Evolutionary conservation across 345 rosid species (phyloP).

Genomic region (Limnanthes douglasii): DNA sequence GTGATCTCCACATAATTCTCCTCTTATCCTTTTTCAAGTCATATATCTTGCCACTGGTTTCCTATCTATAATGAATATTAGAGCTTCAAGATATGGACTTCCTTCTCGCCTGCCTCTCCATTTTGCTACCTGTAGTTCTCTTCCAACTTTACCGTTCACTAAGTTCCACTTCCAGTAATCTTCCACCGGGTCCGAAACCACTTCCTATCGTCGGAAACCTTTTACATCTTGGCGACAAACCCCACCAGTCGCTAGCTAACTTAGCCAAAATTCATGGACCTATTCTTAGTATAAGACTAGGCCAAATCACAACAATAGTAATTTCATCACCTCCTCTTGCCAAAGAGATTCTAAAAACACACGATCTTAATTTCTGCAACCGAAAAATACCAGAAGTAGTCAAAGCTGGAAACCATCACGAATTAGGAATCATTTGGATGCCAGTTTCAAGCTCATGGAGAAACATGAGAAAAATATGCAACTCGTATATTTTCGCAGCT

Average conservation of each 20-base stretch:
- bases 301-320: slow-evolving; percentile 15
- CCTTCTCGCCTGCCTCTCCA: too few relatives aligned
- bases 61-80: too few relatives aligned
- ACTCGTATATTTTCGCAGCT: too few relatives aligned
- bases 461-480: too few relatives aligned
- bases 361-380: slow-evolving; percentile 9
- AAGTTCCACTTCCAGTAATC: too few relatives aligned
- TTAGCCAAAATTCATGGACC: slow-evolving; percentile 23
- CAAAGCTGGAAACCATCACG: slow-evolving; percentile 3
- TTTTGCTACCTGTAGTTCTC: too few relatives aligned
- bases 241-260: slow-evolving; percentile 18
- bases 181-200: slow-evolving; percentile 20
- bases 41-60: too few relatives aligned
- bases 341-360: slow-evolving; percentile 17
- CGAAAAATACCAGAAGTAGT: slow-evolving; percentile 1
- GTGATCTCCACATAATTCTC: too few relatives aligned
- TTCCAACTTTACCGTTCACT: too few relatives aligned
- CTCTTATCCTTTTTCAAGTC: too few relatives aligned
- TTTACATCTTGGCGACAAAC: slow-evolving; percentile 11
- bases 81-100: too few relatives aligned
- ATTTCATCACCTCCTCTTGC: slow-evolving; percentile 16
- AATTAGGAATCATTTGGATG: slow-evolving; percentile 1
- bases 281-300: slow-evolving; percentile 19
- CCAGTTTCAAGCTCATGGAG: too few relatives aligned
- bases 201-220: slow-evolving; percentile 19